Base-by-base conservation (phyloP, 164 flowering plant genomes). In the Stephania yunnanensis region DNA sequence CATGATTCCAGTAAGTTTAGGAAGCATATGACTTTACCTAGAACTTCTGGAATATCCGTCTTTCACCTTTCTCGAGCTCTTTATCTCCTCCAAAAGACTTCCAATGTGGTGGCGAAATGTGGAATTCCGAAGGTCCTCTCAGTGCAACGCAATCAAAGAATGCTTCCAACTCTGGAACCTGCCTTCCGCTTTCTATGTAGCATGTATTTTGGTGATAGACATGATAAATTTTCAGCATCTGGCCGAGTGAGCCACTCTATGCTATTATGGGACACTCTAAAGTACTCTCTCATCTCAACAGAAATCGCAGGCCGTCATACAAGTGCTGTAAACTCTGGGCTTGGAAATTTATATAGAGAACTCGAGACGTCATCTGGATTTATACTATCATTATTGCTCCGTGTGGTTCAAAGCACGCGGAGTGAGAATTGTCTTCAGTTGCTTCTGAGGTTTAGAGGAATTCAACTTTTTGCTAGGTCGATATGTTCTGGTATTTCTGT, bases 201-300 rank as follows among this genome's bases (percentile, higher is more conserved):
- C 73, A 78, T 95, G 89, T 93, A 93, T 83, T 89, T 83, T 77
- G 82, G 90, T 10, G 86, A 83, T 13, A 83, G 78, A 68, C 80
- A 81, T 70, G 87, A 88, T 74, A 81, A 74, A 66, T 76, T 85
- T 61, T 73, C 74, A 29, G 83, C 78, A 72, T 81, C 88, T 73
- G 81, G 84, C 0, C 83, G 90, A 78, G 79, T 86, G 13, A 85
- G 88, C 81, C 88, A 80, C 61, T 83, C 91, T 63, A 70, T 90
- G 78, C 78, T 93, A 75, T 79, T 95, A 80, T 95, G 98, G 98
- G 98, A 94, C 77, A 89, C 90, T 36, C 88, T 95, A 15, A 94
- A 86, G 81, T 92, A 92, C 78, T 87, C 98, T 50, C 87, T 95
- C 42, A 81, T 91, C 70, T 90, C 99, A 67, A 84, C 90, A 73